Evolutionary conservation across 768 basidiomycete species (phyloP).

Genomic region (Collybiopsis confluens): DNA sequence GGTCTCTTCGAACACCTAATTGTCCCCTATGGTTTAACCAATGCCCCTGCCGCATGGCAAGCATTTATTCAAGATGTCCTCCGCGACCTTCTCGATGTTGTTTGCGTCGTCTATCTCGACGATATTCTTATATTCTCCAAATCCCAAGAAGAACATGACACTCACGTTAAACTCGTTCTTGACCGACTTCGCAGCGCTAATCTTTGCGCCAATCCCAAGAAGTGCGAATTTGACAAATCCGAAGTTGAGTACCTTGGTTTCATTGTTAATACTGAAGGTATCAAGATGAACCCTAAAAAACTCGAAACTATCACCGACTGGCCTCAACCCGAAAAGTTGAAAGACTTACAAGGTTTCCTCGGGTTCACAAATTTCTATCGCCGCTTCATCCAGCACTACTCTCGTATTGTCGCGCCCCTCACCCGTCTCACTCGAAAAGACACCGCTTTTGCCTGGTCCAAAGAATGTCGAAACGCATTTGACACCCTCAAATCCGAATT

Average conservation of each 20-base stretch:
- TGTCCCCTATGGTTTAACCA: too few relatives aligned
- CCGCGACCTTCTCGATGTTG: too few relatives aligned
- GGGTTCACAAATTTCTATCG: too few relatives aligned
- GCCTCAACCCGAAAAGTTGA: slow-evolving; percentile 17
- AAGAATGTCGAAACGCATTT: background rate
- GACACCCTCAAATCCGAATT: slow-evolving; percentile 34
- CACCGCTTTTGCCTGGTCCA: slow-evolving; percentile 8
- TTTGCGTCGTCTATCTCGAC: background rate
- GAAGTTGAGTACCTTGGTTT: too few relatives aligned
- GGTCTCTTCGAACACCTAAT: slow-evolving; percentile 7
- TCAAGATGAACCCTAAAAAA: slow-evolving; percentile 19
- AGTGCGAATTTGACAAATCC: too few relatives aligned
- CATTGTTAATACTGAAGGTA: too few relatives aligned
- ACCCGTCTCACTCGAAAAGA: slow-evolving; percentile 12
- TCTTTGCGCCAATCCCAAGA: too few relatives aligned
- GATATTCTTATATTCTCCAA: background rate
- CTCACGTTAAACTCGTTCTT: too few relatives aligned
- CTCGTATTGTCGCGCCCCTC: slow-evolving; percentile 13
- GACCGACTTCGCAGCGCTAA: too few relatives aligned
- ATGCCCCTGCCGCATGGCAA: too few relatives aligned
- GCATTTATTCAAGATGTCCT: too few relatives aligned
- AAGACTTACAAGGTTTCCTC: slow-evolving; percentile 29
- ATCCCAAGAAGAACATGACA: too few relatives aligned
- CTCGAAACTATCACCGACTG: slow-evolving; percentile 22
- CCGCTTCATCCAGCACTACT: slow-evolving; percentile 17